These are phyloP conservation scores for Lasiosphaeria ovina DNA, from an alignment of 495 filamentous ascomycete species.

Conservation along the genomic window DNA sequence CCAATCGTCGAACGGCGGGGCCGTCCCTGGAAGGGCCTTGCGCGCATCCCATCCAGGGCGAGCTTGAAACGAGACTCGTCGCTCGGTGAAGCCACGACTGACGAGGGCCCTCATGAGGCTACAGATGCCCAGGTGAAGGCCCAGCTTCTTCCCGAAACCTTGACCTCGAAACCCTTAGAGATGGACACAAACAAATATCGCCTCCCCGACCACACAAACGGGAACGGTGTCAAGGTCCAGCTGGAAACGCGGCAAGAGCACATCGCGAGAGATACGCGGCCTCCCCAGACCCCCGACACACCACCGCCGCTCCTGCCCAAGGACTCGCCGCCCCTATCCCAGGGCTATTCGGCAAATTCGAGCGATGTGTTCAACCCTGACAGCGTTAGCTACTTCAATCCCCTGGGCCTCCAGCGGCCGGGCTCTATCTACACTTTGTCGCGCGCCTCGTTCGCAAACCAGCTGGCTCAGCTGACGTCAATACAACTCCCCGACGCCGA, in stretches of 20 bases:
- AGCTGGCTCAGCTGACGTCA: conserved; percentile 82
- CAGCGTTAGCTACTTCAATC: conserved; percentile 49
- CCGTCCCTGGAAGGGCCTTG: conserved; percentile 60
- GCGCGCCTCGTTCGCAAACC: conserved; percentile 83
- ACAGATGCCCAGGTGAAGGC: conserved; percentile 16
- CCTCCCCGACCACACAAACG: conserved; percentile 59
- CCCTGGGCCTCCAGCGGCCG: conserved; percentile 57
- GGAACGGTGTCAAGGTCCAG: conserved; percentile 59
- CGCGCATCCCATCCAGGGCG: conserved; percentile 38
- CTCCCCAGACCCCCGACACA: conserved; percentile 31
- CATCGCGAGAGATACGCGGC: conserved; percentile 44
- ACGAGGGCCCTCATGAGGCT: conserved; percentile 17
- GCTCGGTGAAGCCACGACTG: conserved; percentile 14
- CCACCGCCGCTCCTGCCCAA: conserved; percentile 46
- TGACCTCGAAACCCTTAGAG: conserved; percentile 39
- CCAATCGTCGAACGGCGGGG: conserved; percentile 57
- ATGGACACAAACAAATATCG: conserved; percentile 66
- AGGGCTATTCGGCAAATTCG: conserved; percentile 13
- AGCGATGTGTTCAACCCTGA: conserved; percentile 40
- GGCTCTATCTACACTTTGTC: conserved; percentile 87
- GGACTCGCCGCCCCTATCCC: conserved; percentile 43
- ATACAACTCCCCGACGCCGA: conserved; percentile 81
- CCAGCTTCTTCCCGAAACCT: conserved; percentile 46
- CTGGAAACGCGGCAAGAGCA: conserved; percentile 51
- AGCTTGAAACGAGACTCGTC: conserved; percentile 34